Conservation (phyloP, 495 filamentous ascomycete genomes). For the Neurospora discreta region DNA sequence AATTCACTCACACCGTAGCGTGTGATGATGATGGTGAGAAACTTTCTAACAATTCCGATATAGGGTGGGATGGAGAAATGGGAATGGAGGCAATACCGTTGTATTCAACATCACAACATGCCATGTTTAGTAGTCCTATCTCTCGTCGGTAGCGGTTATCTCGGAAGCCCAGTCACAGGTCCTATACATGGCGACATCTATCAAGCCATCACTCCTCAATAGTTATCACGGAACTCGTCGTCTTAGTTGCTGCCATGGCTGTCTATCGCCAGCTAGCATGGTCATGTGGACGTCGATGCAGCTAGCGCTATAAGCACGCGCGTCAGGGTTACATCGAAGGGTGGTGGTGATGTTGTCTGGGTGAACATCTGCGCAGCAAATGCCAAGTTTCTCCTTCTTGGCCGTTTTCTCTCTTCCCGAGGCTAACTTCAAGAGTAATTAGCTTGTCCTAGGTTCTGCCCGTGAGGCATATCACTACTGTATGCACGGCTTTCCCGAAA, state of each 20-base stretch:
- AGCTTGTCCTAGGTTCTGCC: background rate
- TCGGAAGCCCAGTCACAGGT: background rate
- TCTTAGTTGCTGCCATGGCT: background rate
- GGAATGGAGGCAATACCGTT: background rate
- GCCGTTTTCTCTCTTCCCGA: background rate
- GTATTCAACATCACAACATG: background rate
- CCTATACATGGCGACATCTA: background rate
- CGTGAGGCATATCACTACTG: background rate
- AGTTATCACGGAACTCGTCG: background rate
- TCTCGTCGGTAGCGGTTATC: background rate
- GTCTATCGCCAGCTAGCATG: background rate
- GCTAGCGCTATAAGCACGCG: background rate
- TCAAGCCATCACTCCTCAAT: background rate
- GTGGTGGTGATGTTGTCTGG: background rate
- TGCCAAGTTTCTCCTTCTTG: background rate
- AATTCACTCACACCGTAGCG: background rate
- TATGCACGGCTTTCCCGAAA: background rate
- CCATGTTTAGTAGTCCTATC: background rate
- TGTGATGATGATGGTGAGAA: background rate
- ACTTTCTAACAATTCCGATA: background rate
- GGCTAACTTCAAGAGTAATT: background rate
- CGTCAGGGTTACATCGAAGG: background rate
- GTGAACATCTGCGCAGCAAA: background rate
- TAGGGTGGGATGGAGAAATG: background rate
- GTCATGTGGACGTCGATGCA: background rate